Evolutionary conservation across 306 rosid species (phyloP).

Genomic region (Lablab purpureus): DNA sequence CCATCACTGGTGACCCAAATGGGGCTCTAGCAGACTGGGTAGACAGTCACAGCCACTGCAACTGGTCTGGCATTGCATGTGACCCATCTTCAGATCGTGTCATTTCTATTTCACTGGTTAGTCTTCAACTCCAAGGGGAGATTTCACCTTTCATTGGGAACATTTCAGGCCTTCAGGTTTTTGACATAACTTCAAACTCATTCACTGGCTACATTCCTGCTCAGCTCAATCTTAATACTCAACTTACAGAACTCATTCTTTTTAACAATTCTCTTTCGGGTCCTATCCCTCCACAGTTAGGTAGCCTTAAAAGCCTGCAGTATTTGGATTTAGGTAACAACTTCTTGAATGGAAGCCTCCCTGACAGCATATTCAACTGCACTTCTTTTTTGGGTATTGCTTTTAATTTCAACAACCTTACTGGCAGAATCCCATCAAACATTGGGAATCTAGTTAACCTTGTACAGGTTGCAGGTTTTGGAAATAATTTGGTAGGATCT

Average conservation of each 20-base stretch:
- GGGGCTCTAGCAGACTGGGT: slow-evolving; percentile 70
- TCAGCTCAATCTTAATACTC: slow-evolving; percentile 67
- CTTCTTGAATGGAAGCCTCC: slow-evolving; percentile 69
- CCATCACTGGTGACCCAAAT: slow-evolving; percentile 60
- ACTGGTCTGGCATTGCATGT: slow-evolving; percentile 83
- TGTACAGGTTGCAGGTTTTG: slow-evolving; percentile 49
- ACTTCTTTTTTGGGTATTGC: slow-evolving; percentile 64
- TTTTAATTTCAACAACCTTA: slow-evolving; percentile 62
- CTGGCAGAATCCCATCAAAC: slow-evolving; percentile 69
- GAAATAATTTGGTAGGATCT: slow-evolving; percentile 65
- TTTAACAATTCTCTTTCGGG: slow-evolving; percentile 68
- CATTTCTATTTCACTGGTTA: slow-evolving; percentile 58
- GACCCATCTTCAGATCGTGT: slow-evolving; percentile 59
- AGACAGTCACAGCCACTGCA: slow-evolving; percentile 63
- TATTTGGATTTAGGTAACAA: slow-evolving; percentile 62
- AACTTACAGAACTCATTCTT: slow-evolving; percentile 62
- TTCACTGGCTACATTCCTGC: slow-evolving; percentile 72
- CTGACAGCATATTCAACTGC: slow-evolving; percentile 72
- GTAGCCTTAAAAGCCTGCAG: slow-evolving; percentile 58
- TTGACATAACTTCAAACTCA: slow-evolving; percentile 73
- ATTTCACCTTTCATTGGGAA: slow-evolving; percentile 83
- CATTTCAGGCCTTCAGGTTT: slow-evolving; percentile 79
- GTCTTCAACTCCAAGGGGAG: slow-evolving; percentile 67
- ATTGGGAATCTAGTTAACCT: slow-evolving; percentile 63
- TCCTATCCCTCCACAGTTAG: slow-evolving; percentile 68